Percentiles rank a stretch among this genome's conserved stretches.
Conservation (phyloP, 345 rosid genomes). For the Eucalyptus tenuipes region DNA sequence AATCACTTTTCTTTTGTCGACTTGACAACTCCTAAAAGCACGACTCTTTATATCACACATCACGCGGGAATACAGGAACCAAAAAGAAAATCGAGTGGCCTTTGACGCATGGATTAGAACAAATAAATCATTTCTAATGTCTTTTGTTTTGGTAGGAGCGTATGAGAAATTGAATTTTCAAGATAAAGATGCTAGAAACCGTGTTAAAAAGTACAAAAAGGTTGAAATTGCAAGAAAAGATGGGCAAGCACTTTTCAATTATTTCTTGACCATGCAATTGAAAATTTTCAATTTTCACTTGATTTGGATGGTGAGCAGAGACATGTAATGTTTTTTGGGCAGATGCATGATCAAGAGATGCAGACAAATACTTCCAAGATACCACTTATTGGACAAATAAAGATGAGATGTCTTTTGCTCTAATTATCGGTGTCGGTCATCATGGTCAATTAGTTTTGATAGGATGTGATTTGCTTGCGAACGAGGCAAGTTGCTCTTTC, state of each 20-base stretch:
- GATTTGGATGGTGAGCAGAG: not conserved
- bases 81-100: not conserved
- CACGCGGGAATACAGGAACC: not conserved
- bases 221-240: not conserved
- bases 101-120: not conserved
- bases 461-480: not conserved
- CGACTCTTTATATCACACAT: not conserved
- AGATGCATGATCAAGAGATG: not conserved
- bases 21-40: not conserved
- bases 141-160: not conserved
- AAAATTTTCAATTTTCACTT: not conserved
- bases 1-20: too few species aligned
- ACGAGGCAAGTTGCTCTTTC: not conserved
- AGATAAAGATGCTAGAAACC: not conserved
- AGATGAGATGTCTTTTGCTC: not conserved
- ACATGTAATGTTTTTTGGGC: not conserved
- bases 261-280: not conserved
- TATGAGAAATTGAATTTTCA: not conserved
- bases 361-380: not conserved
- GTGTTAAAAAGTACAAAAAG: not conserved
- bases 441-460: not conserved
- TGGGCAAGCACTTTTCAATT: not conserved
- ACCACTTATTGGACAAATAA: not conserved
- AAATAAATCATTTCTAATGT: not conserved
- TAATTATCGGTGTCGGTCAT: not conserved